These are phyloP conservation scores for Pseudocercospora macadamiae DNA, from an alignment of 2,329 filamentous ascomycete genomes.

Conservation along the genomic window DNA sequence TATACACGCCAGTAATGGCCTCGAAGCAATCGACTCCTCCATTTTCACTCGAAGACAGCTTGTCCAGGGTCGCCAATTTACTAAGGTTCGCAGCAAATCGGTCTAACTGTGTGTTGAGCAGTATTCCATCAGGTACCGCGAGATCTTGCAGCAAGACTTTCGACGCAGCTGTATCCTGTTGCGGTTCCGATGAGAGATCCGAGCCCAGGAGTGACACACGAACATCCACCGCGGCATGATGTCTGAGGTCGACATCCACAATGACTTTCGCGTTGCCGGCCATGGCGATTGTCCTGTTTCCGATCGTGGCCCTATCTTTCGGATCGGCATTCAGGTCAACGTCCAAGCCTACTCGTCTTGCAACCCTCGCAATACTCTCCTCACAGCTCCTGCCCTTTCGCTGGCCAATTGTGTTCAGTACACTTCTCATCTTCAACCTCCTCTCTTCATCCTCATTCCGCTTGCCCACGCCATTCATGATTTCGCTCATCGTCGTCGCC, in stretches of 20 bases:
- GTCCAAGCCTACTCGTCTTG: conserved; percentile 66
- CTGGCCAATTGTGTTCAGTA: conserved; percentile 67
- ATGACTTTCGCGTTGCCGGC: conserved; percentile 34
- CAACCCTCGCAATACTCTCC: conserved; percentile 72
- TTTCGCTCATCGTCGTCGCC: conserved; percentile 46
- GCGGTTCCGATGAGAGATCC: conserved; percentile 60
- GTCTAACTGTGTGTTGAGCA: conserved; percentile 70
- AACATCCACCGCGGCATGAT: conserved; percentile 53
- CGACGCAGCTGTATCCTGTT: conserved; percentile 64
- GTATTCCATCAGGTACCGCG: conserved; percentile 60
- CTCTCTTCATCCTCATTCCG: conserved; percentile 58
- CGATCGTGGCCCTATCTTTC: conserved; percentile 25
- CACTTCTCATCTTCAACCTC: conserved; percentile 58
- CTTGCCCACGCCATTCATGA: conserved; percentile 45
- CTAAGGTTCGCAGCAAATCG: conserved; percentile 73
- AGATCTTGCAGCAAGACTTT: conserved; percentile 69
- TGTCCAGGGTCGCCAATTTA: conserved; percentile 69
- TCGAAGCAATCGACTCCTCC: conserved; percentile 70
- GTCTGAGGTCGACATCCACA: conserved; percentile 37
- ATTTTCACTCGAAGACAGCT: conserved; percentile 64
- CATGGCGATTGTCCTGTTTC: conserved; percentile 41
- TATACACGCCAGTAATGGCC: conserved; percentile 73
- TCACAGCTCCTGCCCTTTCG: conserved; percentile 73
- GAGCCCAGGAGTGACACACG: conserved; percentile 66
- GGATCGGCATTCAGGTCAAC: conserved; percentile 38